phyloP scores from a whole-genome alignment of 2,329 filamentous ascomycete species.

The Ascochyta rabiei region DNA sequence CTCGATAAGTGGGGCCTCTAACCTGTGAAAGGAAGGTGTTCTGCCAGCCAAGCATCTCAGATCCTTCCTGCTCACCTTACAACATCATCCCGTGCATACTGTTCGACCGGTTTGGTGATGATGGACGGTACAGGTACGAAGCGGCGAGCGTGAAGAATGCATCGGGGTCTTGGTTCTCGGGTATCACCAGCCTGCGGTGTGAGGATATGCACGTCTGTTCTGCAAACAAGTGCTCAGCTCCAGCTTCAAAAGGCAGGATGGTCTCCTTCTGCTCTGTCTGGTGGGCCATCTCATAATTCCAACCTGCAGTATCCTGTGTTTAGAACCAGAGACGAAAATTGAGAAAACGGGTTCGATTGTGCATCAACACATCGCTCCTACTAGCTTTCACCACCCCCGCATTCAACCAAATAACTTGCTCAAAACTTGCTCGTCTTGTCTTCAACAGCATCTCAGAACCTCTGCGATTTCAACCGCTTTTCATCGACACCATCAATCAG shows the following conservation, averaged over 20 bases:
- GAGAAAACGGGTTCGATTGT: not conserved
- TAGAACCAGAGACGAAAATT: not conserved
- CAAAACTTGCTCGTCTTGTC: conserved; percentile 19
- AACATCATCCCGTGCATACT: not conserved
- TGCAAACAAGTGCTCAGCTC: not conserved
- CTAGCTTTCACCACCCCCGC: not conserved
- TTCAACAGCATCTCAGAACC: not conserved
- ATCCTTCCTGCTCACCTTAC: not conserved
- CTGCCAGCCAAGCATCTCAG: conserved; percentile 7
- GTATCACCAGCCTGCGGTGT: conserved; percentile 13
- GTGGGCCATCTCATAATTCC: not conserved
- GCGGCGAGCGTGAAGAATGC: not conserved
- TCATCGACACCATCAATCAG: not conserved
- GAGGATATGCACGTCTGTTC: conserved; percentile 14
- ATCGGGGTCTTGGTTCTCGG: conserved; percentile 4
- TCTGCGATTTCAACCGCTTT: not conserved
- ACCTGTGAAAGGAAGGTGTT: conserved; percentile 18
- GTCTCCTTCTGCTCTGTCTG: not conserved
- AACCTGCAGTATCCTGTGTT: not conserved
- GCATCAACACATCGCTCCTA: conserved; percentile 11
- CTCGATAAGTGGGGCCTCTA: conserved; percentile 21
- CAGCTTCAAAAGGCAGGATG: not conserved
- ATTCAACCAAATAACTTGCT: conserved; percentile 11
- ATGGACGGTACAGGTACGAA: not conserved
- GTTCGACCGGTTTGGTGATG: not conserved